Percentiles rank a stretch among this genome's conserved stretches.
Evolutionary conservation across 768 basidiomycete genomes (phyloP).

Genomic region (Coprinellus aureogranulatus): DNA sequence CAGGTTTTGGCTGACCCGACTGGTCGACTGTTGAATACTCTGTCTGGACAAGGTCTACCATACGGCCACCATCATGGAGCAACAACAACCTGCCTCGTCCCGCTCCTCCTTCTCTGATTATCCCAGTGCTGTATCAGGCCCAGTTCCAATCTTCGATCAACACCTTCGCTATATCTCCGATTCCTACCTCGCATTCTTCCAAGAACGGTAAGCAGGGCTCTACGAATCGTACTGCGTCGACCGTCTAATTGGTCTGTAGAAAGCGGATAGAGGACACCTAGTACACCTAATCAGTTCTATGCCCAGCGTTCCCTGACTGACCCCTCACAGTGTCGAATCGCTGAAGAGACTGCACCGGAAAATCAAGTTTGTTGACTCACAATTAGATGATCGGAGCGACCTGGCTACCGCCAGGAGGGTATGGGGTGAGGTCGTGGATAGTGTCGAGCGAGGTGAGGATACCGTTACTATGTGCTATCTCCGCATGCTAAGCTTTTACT

Average conservation of each 20-base stretch:
- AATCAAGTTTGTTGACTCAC: constrained; percentile 65
- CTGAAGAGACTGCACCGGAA: constrained; percentile 71
- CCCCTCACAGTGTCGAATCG: constrained; percentile 60
- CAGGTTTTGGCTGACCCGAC: too few species aligned
- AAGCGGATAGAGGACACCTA: constrained; percentile 84
- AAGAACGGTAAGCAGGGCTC: constrained; percentile 62
- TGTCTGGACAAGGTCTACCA: too few species aligned
- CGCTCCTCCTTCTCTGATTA: constrained; percentile 40
- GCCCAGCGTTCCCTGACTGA: neutral
- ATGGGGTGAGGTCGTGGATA: constrained; percentile 85
- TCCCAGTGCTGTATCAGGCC: constrained; percentile 41
- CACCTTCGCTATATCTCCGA: constrained; percentile 69
- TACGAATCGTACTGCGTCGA: constrained; percentile 8
- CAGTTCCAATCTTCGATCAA: constrained; percentile 67
- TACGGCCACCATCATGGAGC: constrained; percentile 32
- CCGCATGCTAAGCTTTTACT: too few species aligned
- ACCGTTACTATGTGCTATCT: too few species aligned
- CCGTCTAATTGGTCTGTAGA: constrained; percentile 38
- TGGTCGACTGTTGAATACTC: too few species aligned
- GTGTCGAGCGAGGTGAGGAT: constrained; percentile 74
- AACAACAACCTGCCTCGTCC: constrained; percentile 34
- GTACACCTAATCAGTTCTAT: constrained; percentile 40
- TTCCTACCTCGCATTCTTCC: constrained; percentile 81
- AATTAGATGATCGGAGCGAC: constrained; percentile 70
- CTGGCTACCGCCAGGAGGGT: constrained; percentile 63